phyloP scores from a whole-genome alignment of 1,284 basidiomycete genomes.

The Sanguinoderma infundibulare region DNA sequence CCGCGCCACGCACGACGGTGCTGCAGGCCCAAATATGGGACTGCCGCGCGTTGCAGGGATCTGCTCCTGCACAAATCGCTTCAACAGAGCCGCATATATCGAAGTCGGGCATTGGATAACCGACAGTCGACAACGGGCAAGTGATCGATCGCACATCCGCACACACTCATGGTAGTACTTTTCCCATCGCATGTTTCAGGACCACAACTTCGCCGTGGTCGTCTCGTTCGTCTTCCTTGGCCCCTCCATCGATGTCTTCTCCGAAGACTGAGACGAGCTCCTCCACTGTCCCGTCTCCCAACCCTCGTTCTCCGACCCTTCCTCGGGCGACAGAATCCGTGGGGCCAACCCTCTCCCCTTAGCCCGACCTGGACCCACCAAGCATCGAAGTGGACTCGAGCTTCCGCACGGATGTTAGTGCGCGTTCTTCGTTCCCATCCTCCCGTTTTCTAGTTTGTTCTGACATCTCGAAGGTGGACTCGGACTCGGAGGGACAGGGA shows the following conservation, averaged over 20 bases:
- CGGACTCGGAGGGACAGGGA: not conserved
- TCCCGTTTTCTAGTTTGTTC: not conserved
- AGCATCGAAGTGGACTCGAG: not conserved
- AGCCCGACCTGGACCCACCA: not conserved
- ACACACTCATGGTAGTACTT: not conserved
- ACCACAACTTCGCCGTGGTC: not conserved
- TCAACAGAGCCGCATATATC: too few relatives aligned
- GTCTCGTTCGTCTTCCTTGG: not conserved
- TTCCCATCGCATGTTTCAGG: not conserved
- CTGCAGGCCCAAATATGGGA: not conserved
- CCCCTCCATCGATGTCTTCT: not conserved
- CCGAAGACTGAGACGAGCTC: not conserved
- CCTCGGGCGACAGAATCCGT: not conserved
- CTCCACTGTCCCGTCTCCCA: not conserved
- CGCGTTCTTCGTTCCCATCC: not conserved
- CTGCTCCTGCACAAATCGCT: not conserved
- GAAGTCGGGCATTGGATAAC: not conserved
- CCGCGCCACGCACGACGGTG: not conserved
- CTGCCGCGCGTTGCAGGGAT: not conserved
- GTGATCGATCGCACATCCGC: not conserved
- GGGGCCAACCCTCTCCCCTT: not conserved
- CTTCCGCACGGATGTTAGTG: not conserved
- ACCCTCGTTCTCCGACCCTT: not conserved
- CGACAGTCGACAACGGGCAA: not conserved
- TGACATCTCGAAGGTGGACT: not conserved